These are phyloP conservation scores for Thermothelomyces thermophilus DNA, from an alignment of 2,329 filamentous ascomycete species.

Conservation along the genomic window DNA sequence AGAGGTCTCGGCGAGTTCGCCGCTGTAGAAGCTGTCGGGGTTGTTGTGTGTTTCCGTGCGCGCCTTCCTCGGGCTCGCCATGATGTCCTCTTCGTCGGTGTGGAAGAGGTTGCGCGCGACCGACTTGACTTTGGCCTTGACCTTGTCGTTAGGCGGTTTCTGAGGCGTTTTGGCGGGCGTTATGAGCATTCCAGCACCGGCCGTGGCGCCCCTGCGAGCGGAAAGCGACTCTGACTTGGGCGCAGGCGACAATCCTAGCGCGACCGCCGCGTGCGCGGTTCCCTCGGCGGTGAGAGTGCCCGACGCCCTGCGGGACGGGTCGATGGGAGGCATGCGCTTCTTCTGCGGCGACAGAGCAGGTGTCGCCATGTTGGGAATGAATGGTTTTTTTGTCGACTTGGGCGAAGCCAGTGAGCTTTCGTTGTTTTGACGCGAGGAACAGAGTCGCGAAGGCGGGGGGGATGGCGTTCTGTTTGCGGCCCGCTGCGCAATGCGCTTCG, in stretches of 20 bases:
- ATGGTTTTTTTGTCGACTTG: constrained; percentile 22
- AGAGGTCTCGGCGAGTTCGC: constrained; percentile 47
- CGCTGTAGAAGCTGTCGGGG: constrained; percentile 53
- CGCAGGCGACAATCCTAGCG: constrained; percentile 32
- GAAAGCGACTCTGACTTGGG: constrained; percentile 28
- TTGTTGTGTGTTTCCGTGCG: constrained; percentile 51
- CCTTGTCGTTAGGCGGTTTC: constrained; percentile 51
- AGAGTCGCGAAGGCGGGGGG: constrained; percentile 32
- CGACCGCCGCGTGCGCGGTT: constrained; percentile 37
- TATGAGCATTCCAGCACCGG: constrained; percentile 54
- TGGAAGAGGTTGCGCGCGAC: constrained; percentile 58
- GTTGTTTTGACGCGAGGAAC: constrained; percentile 24
- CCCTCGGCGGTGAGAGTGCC: constrained; percentile 39
- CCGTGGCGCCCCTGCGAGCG: constrained; percentile 14
- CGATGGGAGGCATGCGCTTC: constrained; percentile 42
- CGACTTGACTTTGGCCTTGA: constrained; percentile 43
- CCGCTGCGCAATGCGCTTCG: constrained; percentile 56
- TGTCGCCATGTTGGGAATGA: constrained; percentile 32
- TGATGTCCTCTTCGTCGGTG: constrained; percentile 50
- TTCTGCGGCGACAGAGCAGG: constrained; percentile 45
- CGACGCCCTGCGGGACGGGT: constrained; percentile 42
- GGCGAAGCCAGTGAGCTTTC: constrained; percentile 27
- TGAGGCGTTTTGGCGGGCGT: constrained; percentile 73
- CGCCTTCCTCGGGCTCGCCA: constrained; percentile 54
- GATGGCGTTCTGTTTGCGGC: constrained; percentile 49